Evolutionary conservation across 176 grass and related monocot genomes (phyloP), one percentile per base, ranked within the genome.

Genomic region (Guadua angustifolia): DNA sequence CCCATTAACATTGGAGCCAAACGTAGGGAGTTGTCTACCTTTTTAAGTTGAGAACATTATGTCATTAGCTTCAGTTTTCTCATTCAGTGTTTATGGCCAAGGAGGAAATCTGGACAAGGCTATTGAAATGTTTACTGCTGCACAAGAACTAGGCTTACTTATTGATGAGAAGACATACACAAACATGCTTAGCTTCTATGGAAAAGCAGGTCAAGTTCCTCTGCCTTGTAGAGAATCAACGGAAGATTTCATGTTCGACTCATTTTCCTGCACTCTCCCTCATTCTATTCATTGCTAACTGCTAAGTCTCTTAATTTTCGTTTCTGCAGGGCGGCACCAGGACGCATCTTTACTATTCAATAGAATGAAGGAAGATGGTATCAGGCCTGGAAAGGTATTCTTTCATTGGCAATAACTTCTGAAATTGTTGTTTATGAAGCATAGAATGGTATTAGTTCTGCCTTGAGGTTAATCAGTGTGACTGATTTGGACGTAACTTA

Each of bases 181-280:
- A 26, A 98, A 98, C 75, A 97, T 97, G 89, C 82, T 97, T 79
- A 95, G 78, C 72, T 87, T 88, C 24, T 98, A 98, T 76, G 93
- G 95, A 87, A 95, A 98, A 79, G 83, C 93, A 56, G 91, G 95
- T 94, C 1, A 76, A 77, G 44, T 22, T 77, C 50, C 63, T 46
- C n/a, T 87, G n/a, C 39, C 45, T 44, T 29, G 49, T 52, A 58
- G 44, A 66, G 12, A 77, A 10, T 26, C 17, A 59, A 72, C 18
- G 11, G 29, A 51, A 79, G 33, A 0, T 0, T 19, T 22, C 70
- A 21, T 14, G 0, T 12, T 81, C 38, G 45, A 64, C 50, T 67
- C 33, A 16, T 60, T 79, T 0, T 0, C 21, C 21, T 5, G 5
- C 0, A 12, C 11, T 26, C 24, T 9, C 15, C 12, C 51, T 39